These are phyloP conservation scores for Pseudevernia furfuracea DNA, from an alignment of 495 filamentous ascomycete genomes.

Conservation along the genomic window DNA sequence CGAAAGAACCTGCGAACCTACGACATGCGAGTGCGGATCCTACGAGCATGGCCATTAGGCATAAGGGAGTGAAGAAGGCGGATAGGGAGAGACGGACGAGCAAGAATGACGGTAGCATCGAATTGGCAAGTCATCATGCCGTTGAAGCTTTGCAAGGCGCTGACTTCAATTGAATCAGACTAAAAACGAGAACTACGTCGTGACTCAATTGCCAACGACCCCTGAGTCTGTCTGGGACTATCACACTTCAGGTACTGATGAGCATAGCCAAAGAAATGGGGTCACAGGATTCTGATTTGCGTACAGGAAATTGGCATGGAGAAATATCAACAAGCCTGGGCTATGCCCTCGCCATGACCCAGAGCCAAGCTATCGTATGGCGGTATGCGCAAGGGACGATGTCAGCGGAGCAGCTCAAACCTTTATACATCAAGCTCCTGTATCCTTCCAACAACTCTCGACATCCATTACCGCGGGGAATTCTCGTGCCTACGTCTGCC, in stretches of 20 bases:
- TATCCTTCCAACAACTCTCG: conserved; percentile 55
- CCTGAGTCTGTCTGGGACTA: conserved; percentile 63
- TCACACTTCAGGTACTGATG: conserved; percentile 45
- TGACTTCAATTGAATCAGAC: conserved; percentile 46
- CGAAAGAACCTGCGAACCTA: conserved; percentile 39
- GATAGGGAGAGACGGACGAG: conserved; percentile 39
- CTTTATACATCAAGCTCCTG: conserved; percentile 62
- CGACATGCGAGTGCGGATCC: conserved; percentile 35
- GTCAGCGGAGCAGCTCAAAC: conserved; percentile 52
- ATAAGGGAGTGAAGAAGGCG: conserved; percentile 47
- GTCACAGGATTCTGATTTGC: conserved; percentile 20
- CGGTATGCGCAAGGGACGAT: conserved; percentile 62
- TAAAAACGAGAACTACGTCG: conserved; percentile 76
- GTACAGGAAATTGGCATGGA: conserved; percentile 39
- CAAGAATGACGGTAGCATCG: conserved; percentile 54
- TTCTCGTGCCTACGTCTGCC: conserved; percentile 65
- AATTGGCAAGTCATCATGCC: conserved; percentile 47
- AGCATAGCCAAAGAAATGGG: neutral
- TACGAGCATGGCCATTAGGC: conserved; percentile 54
- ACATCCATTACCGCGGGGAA: conserved; percentile 68
- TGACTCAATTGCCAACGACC: conserved; percentile 73
- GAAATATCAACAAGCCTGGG: conserved; percentile 56
- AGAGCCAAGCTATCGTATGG: conserved; percentile 79
- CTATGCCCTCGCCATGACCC: conserved; percentile 72
- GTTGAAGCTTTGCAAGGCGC: conserved; percentile 5